Conservation (phyloP, 805 yeast species). For the Barnettozyma sp. region DNA sequence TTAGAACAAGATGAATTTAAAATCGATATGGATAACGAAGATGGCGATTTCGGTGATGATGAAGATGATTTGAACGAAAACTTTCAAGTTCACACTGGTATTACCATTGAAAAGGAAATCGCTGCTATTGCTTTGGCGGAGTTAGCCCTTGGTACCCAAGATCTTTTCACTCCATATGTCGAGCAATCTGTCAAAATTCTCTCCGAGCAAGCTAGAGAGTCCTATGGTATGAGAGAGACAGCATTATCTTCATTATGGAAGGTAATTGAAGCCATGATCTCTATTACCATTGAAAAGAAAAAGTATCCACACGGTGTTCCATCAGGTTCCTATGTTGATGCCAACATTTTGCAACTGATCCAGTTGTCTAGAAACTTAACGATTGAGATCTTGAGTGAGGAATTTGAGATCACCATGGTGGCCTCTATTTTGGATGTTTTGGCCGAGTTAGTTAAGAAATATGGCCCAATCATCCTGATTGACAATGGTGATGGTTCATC, state of each 20-base stretch:
- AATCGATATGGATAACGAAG: conserved; percentile 50
- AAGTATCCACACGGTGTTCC: conserved; percentile 60
- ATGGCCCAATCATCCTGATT: conserved; percentile 67
- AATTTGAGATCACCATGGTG: conserved; percentile 79
- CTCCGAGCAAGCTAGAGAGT: conserved; percentile 69
- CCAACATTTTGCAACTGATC: conserved; percentile 50
- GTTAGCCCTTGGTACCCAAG: conserved; percentile 81
- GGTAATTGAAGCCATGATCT: conserved; percentile 63
- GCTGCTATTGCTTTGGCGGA: conserved; percentile 89
- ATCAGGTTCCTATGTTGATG: conserved; percentile 51
- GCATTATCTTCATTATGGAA: conserved; percentile 81
- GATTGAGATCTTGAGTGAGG: conserved; percentile 58
- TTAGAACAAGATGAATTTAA: conserved; percentile 83
- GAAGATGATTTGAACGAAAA: conserved; percentile 62
- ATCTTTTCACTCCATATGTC: conserved; percentile 69
- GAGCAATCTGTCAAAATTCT: conserved; percentile 60
- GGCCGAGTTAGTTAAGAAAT: conserved; percentile 55
- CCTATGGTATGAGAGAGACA: conserved; percentile 86
- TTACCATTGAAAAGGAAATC: conserved; percentile 91
- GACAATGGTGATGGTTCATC: conserved; percentile 50
- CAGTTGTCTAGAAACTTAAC: conserved; percentile 63
- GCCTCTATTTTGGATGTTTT: conserved; percentile 69
- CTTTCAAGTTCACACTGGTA: conserved; percentile 85
- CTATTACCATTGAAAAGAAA: conserved; percentile 41
- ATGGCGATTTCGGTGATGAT: conserved; percentile 30